phyloP scores from a whole-genome alignment of 2,329 filamentous ascomycete genomes.

The Xylariaceae sp. region DNA sequence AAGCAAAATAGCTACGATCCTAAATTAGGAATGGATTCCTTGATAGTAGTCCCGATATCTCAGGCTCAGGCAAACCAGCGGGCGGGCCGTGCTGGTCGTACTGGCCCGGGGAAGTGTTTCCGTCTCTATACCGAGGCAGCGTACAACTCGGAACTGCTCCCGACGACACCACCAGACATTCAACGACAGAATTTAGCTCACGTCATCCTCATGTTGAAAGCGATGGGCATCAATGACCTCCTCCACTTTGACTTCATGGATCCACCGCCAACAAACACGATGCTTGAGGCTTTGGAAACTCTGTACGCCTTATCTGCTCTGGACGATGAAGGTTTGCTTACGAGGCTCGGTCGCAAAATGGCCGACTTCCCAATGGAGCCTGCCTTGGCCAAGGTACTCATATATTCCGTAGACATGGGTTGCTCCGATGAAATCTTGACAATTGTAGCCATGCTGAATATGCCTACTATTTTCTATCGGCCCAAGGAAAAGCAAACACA shows the following conservation, averaged over 20 bases:
- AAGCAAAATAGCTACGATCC: slow-evolving; percentile 98
- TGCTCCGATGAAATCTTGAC: slow-evolving; percentile 93
- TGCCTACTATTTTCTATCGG: slow-evolving; percentile 84
- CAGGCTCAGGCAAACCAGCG: slow-evolving; percentile 95
- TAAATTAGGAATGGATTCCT: slow-evolving; percentile 94
- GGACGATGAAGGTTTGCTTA: slow-evolving; percentile 92
- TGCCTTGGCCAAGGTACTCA: slow-evolving; percentile 82
- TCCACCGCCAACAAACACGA: slow-evolving; percentile 92
- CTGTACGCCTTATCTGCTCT: slow-evolving; percentile 87
- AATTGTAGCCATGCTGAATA: slow-evolving; percentile 91
- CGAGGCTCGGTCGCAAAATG: slow-evolving; percentile 91
- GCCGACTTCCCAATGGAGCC: slow-evolving; percentile 98
- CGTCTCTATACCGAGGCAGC: slow-evolving; percentile 91
- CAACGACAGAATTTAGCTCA: slow-evolving; percentile 88
- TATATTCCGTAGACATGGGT: slow-evolving; percentile 77
- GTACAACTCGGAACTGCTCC: slow-evolving; percentile 94
- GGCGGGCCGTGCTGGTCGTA: slow-evolving; percentile 87
- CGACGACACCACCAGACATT: slow-evolving; percentile 93
- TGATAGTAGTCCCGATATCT: slow-evolving; percentile 93
- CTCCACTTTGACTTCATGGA: slow-evolving; percentile 99
- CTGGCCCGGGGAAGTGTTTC: slow-evolving; percentile 94
- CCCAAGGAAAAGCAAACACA: slow-evolving; percentile 96
- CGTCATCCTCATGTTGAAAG: slow-evolving; percentile 96
- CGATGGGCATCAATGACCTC: slow-evolving; percentile 98
- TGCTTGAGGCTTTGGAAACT: slow-evolving; percentile 93